These are phyloP conservation scores for Saccharum officinarum DNA, from an alignment of 176 grass and related monocot genomes.

Conservation along the genomic window DNA sequence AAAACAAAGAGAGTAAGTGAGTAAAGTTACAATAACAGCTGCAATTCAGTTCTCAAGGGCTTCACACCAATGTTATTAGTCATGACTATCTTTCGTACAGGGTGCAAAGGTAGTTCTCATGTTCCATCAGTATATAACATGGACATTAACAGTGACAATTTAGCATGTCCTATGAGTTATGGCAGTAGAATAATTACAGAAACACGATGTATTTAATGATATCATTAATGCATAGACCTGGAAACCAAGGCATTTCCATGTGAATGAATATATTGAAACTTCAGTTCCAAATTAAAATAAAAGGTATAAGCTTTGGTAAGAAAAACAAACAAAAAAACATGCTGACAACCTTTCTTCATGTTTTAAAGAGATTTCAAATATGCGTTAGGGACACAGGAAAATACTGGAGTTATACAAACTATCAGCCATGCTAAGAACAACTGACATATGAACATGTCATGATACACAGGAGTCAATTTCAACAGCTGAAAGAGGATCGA, in stretches of 20 bases:
- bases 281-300: background rate
- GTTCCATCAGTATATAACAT: background rate
- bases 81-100: background rate
- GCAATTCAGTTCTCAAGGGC: background rate
- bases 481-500: background rate
- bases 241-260: background rate
- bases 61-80: background rate
- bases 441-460: background rate
- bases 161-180: background rate
- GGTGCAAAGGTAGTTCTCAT: constrained; percentile 2
- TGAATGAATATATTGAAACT: constrained; percentile 3
- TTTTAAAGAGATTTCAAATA: background rate
- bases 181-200: background rate
- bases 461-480: background rate
- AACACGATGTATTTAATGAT: background rate
- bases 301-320: background rate
- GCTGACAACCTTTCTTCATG: background rate
- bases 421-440: background rate
- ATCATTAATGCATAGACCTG: background rate
- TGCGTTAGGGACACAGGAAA: background rate
- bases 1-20: background rate
- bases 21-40: background rate
- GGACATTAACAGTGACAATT: background rate
- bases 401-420: background rate
- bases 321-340: background rate